phyloP scores from a whole-genome alignment of 495 filamentous ascomycete genomes.

The Penicillium subrubescens region DNA sequence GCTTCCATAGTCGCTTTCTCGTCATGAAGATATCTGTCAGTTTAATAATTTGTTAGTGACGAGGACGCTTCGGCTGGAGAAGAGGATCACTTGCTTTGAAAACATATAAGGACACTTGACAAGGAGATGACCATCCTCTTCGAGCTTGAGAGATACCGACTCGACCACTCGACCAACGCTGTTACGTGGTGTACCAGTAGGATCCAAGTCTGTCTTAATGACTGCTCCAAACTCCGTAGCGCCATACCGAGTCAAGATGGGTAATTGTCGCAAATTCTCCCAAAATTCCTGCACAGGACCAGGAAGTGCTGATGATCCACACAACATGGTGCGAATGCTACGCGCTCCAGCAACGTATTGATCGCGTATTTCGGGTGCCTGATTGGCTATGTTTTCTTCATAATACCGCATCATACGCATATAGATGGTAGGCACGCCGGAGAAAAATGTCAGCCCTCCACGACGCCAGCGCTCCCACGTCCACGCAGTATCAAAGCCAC shows the following conservation, averaged over 20 bases:
- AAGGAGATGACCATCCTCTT: conserved; percentile 35
- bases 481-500: conserved; percentile 47
- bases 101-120: conserved; percentile 52
- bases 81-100: conserved; percentile 25
- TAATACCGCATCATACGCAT: conserved; percentile 53
- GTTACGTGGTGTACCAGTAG: conserved; percentile 33
- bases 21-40: conserved; percentile 44
- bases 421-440: conserved; percentile 54
- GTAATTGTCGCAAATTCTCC: conserved; percentile 40
- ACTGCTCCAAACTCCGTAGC: conserved; percentile 52
- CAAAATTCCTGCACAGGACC: conserved; percentile 50
- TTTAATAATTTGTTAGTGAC: neutral
- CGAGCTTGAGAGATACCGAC: conserved; percentile 39
- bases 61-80: neutral
- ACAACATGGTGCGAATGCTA: conserved; percentile 44
- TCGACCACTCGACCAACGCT: conserved; percentile 47
- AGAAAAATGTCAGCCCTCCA: conserved; percentile 48
- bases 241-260: conserved; percentile 49
- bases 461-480: conserved; percentile 53
- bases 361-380: conserved; percentile 22
- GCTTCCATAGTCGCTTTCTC: conserved; percentile 39
- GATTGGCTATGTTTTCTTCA: conserved; percentile 32
- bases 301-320: conserved; percentile 50
- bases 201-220: conserved; percentile 42
- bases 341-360: conserved; percentile 43